Evolutionary conservation across 169 alveolate genomes (phyloP), one percentile per base, ranked within the genome.

Genomic region (Besnoitia besnoiti): DNA sequence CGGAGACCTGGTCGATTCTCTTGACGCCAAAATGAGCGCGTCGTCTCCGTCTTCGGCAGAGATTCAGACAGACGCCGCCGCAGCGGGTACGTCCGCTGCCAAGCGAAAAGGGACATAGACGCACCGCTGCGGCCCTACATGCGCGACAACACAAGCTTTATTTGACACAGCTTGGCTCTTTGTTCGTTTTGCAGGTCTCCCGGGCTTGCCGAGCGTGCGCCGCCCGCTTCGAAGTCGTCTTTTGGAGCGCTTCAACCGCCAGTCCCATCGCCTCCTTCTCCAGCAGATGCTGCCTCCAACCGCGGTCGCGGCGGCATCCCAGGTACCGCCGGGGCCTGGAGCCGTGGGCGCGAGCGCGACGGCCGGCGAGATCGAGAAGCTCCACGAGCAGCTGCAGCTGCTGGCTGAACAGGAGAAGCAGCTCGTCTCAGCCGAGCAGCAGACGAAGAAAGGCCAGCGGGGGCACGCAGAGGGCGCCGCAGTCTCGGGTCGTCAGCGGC

Each of bases 201-300:
- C 46, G 1, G 39, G 82, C 82, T 19, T 37, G 27, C 46, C 46
- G 27, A 37, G 46, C 46, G 44, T 42, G 10, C 82, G 82, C 46
- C 47, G 82, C 5, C 82, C 82, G 3, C 21, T 73, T 1, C 82
- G 55, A n/a, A 44, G 92, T 77, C 42, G 85, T 35, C 92, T 88
- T 50, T 44, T 67, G 35, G 85, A 79, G 37, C 92, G 92, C 67
- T 88, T 88, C 73, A 88, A 88, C 59, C 77, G 79, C 10, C 92
- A 88, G 85, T 88, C 92, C 33, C 92, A 62, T 24, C 92, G 92
- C 75, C 73, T 88, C 55, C 73, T 88, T 40, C 85, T 85, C 42
- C 91, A 85, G 82, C 91, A 85, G 35, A 62, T 85, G 79, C 51
- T 85, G 91, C 91, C 62, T 62, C 91, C 91, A 7, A n/a, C 91